Evolutionary conservation across 2,329 filamentous ascomycete species (phyloP).

Genomic region (Beauveria sp.): DNA sequence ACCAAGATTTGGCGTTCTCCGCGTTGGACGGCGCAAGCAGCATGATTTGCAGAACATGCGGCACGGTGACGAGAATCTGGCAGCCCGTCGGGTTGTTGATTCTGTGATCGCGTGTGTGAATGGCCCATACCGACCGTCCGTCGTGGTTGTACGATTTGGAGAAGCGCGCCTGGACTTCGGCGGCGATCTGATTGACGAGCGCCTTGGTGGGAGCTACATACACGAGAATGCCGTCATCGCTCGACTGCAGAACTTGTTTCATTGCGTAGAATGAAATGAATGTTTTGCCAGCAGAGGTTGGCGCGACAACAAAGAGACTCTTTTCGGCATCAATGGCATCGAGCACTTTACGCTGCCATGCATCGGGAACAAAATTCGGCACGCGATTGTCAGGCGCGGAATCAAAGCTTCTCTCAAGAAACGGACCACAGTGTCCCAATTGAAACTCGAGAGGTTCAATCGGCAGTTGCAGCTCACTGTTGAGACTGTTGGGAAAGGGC

Average conservation of each 20-base stretch:
- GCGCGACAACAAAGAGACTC: conserved; percentile 68
- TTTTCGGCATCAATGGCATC: conserved; percentile 64
- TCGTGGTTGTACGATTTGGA: conserved; percentile 54
- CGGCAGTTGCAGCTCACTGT: conserved; percentile 3
- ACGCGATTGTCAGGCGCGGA: conserved; percentile 61
- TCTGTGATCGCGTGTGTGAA: conserved; percentile 67
- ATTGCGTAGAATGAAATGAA: conserved; percentile 83
- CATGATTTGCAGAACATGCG: conserved; percentile 74
- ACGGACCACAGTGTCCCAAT: conserved; percentile 60
- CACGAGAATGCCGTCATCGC: conserved; percentile 63
- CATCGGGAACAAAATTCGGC: conserved; percentile 60
- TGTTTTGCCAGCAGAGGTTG: conserved; percentile 73
- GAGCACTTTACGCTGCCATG: conserved; percentile 67
- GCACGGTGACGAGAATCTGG: conserved; percentile 70
- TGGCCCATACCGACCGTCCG: conserved; percentile 67
- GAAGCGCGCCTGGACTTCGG: conserved; percentile 68
- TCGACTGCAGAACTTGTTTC: conserved; percentile 62
- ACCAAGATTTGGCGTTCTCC: conserved; percentile 47
- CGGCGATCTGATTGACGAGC: conserved; percentile 75
- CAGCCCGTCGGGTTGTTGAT: conserved; percentile 67
- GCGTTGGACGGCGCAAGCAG: conserved; percentile 59
- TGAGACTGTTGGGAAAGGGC: neutral
- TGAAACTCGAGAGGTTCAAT: conserved; percentile 48
- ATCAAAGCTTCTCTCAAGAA: conserved; percentile 67
- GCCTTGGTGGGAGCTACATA: conserved; percentile 80